Percentiles rank a stretch among this genome's conserved stretches.
Conservation (phyloP, 1,139 yeast genomes). For the Scheffersomyces insectosa region DNA sequence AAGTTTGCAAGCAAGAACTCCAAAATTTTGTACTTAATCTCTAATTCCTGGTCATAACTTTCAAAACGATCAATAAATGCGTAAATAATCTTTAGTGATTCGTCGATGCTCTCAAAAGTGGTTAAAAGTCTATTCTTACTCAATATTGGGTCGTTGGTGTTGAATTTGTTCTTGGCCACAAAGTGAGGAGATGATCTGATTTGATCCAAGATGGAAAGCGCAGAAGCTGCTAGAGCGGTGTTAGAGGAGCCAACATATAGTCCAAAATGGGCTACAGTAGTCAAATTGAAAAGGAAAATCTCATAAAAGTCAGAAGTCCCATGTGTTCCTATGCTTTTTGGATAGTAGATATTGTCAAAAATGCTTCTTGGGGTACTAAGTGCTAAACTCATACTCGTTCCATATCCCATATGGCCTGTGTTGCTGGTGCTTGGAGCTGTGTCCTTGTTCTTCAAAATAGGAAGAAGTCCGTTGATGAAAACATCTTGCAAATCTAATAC, state of each 20-base stretch:
- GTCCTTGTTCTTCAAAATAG: constrained; percentile 27
- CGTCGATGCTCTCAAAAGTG: constrained; percentile 72
- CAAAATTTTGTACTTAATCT: constrained; percentile 58
- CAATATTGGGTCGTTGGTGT: constrained; percentile 38
- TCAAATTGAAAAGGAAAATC: constrained; percentile 65
- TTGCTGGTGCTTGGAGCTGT: constrained; percentile 2
- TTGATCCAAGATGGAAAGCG: constrained; percentile 55
- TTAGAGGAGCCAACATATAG: constrained; percentile 65
- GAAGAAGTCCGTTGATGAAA: constrained; percentile 27
- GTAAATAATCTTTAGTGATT: constrained; percentile 64
- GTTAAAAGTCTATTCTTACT: constrained; percentile 68
- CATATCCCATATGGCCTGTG: constrained; percentile 19
- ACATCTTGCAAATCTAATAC: constrained; percentile 55
- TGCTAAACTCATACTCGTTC: constrained; percentile 30
- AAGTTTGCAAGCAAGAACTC: constrained; percentile 58
- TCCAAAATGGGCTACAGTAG: constrained; percentile 69
- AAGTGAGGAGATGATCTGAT: constrained; percentile 55
- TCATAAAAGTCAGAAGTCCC: constrained; percentile 70
- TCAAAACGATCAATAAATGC: constrained; percentile 75
- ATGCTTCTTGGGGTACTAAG: constrained; percentile 34
- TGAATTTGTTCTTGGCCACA: constrained; percentile 26
- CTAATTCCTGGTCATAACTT: constrained; percentile 36
- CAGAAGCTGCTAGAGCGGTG: constrained; percentile 46
- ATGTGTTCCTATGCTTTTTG: constrained; percentile 56
- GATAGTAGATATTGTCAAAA: constrained; percentile 52